Evolutionary conservation across 176 grass and related monocot species (phyloP).

Genomic region (Eleusine indica): DNA sequence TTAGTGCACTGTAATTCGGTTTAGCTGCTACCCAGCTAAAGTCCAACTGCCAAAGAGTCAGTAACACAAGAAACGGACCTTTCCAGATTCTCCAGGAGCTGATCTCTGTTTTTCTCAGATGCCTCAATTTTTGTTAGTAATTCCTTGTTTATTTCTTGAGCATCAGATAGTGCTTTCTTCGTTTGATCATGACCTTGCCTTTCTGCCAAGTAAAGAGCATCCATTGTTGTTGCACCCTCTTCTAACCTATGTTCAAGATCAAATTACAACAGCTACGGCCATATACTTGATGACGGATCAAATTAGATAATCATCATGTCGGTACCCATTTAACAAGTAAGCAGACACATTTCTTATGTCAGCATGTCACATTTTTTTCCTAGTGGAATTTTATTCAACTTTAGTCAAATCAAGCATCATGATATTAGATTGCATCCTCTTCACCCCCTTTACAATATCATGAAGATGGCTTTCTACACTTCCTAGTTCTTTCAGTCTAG

Average conservation of each 20-base stretch:
- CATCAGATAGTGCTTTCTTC: slow-evolving; percentile 60
- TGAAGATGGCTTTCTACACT: slow-evolving; percentile 30
- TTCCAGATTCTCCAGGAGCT: slow-evolving; percentile 58
- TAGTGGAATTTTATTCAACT: slow-evolving; percentile 19
- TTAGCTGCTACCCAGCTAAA: slow-evolving; percentile 34
- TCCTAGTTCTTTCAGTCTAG: slow-evolving; percentile 28
- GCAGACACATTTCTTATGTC: slow-evolving; percentile 1
- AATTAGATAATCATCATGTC: slow-evolving; percentile 17
- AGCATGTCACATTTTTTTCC: slow-evolving; percentile 13
- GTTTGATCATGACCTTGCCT: slow-evolving; percentile 62
- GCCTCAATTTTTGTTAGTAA: slow-evolving; percentile 53
- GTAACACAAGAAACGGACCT: slow-evolving; percentile 53
- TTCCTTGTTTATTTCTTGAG: slow-evolving; percentile 59
- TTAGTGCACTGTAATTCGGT: slow-evolving; percentile 40
- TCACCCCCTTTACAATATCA: slow-evolving; percentile 18
- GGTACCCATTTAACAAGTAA: slow-evolving; percentile 24
- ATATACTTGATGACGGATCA: slow-evolving; percentile 39
- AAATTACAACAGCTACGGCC: slow-evolving; percentile 32
- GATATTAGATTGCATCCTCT: slow-evolving; percentile 6
- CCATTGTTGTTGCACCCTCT: slow-evolving; percentile 67
- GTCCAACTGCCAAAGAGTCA: slow-evolving; percentile 38
- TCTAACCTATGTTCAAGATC: slow-evolving; percentile 69
- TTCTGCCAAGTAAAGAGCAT: slow-evolving; percentile 65
- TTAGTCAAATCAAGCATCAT: slow-evolving; percentile 28
- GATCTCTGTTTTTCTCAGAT: slow-evolving; percentile 46